A percentile compares a stretch with the other conserved stretches of the same genome.
phyloP scores from a whole-genome alignment of 805 yeast species.

The Candida coleopterorum region DNA sequence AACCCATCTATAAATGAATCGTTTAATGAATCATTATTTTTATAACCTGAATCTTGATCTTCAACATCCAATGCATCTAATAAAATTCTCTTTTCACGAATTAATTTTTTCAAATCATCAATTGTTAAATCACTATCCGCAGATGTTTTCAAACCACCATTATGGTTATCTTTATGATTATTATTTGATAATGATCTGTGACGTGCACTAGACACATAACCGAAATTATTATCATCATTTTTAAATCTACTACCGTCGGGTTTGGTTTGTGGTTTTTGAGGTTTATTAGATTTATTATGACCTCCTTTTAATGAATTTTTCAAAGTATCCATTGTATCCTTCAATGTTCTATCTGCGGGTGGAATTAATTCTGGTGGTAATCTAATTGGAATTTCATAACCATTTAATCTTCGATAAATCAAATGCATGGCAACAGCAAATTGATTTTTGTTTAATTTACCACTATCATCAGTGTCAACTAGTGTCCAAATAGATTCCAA shows the following conservation, averaged over 20 bases:
- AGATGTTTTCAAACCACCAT: constrained; percentile 15
- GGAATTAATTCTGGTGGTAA: constrained; percentile 90
- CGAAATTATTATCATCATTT: constrained; percentile 66
- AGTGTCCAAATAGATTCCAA: constrained; percentile 89
- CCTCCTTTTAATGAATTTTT: constrained; percentile 56
- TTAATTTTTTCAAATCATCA: constrained; percentile 54
- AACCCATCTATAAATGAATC: constrained; percentile 57
- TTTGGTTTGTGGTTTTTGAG: constrained; percentile 12
- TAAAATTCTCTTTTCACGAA: constrained; percentile 68
- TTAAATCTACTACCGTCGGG: constrained; percentile 42
- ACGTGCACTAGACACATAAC: constrained; percentile 67
- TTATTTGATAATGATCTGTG: constrained; percentile 44
- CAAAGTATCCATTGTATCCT: constrained; percentile 64
- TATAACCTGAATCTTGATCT: constrained; percentile 41
- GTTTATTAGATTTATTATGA: constrained; percentile 18
- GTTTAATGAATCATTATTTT: constrained; percentile 35
- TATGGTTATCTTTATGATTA: constrained; percentile 16
- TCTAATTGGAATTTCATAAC: constrained; percentile 73
- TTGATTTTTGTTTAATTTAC: constrained; percentile 81
- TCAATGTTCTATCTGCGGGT: constrained; percentile 71
- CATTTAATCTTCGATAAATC: constrained; percentile 85
- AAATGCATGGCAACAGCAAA: constrained; percentile 97
- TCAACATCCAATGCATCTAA: constrained; percentile 69
- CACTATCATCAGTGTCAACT: constrained; percentile 77
- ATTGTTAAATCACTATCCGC: constrained; percentile 37